Base-by-base conservation (phyloP, 2,329 filamentous ascomycete genomes). In the Cercospora sojina region DNA sequence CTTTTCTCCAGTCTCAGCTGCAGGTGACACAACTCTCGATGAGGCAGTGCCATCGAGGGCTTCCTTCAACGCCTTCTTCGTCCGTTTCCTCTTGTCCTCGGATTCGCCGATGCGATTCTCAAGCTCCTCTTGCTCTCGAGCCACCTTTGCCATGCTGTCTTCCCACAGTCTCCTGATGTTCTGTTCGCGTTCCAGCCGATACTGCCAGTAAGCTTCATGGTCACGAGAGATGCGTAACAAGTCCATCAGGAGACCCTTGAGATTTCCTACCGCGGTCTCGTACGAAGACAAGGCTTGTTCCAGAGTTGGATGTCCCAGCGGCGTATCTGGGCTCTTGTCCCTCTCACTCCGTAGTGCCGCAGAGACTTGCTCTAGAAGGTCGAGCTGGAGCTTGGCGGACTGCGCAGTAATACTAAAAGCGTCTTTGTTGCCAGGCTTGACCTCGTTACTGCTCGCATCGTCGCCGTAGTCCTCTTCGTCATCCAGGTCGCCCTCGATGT, bases 121-220 rank as follows among this genome's bases (percentile, higher is more conserved):
- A 1, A 99, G 85, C 60, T 93, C 87, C 79, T 98, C 95, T 74
- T 99, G 95, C 77, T 99, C 95, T 64, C 88, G 89, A 18, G 93
- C 95, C n/a, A 99, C 91, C 74, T 93, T 89, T 9, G 95, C 93
- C 95, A 99, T 97, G 79, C 93, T 98, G 75, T 99, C 95, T 80
- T 99, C 95, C 95, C 95, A 99, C 88, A 99, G 91, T 67, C 91
- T 90, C 41, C 95, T 88, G 80, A 98, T 90, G 76, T 97, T 92
- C 51, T 90, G 89, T 80, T 99, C 95, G 62, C 93, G 90, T 72
- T 97, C 93, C 47, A 99, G 83, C 13, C 93, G 89, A 77, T 96
- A 96, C 78, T 98, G 94, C 95, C 95, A 99, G 77, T 96, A 97
- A 0, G 92, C 89, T 79, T 99, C 95, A 60, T 96, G 90, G 76